Conservation (phyloP, 345 rosid genomes). For the Euclidium syriacum region DNA sequence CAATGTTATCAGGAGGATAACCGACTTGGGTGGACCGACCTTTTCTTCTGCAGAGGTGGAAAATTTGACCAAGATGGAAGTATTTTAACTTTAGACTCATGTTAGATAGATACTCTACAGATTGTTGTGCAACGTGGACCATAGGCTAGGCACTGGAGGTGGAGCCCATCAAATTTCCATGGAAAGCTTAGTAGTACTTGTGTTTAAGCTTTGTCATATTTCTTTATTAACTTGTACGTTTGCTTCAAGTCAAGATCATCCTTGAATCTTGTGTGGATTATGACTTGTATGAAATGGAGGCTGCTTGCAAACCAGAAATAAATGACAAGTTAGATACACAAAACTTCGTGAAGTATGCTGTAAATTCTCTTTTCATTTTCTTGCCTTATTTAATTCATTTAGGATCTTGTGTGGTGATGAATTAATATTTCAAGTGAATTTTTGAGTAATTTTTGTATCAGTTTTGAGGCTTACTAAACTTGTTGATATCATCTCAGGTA, state of each 20-base stretch:
- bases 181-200: slow-evolving; percentile 9
- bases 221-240: slow-evolving; percentile 21
- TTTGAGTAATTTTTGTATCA: neutral
- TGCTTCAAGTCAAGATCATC: slow-evolving; percentile 75
- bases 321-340: slow-evolving; percentile 90
- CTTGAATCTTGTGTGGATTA: slow-evolving; percentile 96
- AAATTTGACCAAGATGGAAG: too few relatives aligned
- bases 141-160: slow-evolving; percentile 81
- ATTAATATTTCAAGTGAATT: neutral
- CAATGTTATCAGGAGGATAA: too few relatives aligned
- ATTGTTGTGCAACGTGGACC: slow-evolving; percentile 84
- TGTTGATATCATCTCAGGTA: slow-evolving; percentile 41
- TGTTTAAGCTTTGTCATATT: slow-evolving; percentile 6
- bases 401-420: neutral
- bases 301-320: slow-evolving; percentile 93
- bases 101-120: too few relatives aligned
- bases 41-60: too few relatives aligned
- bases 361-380: slow-evolving; percentile 5
- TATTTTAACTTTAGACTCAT: too few relatives aligned
- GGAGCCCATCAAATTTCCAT: slow-evolving; percentile 65
- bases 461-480: neutral
- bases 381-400: neutral
- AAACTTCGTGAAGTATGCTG: slow-evolving; percentile 80
- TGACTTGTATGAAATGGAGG: slow-evolving; percentile 86
- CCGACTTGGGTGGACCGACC: too few relatives aligned